Evolutionary conservation across 1,139 yeast species (phyloP).

Genomic region (Candida neerlandica): DNA sequence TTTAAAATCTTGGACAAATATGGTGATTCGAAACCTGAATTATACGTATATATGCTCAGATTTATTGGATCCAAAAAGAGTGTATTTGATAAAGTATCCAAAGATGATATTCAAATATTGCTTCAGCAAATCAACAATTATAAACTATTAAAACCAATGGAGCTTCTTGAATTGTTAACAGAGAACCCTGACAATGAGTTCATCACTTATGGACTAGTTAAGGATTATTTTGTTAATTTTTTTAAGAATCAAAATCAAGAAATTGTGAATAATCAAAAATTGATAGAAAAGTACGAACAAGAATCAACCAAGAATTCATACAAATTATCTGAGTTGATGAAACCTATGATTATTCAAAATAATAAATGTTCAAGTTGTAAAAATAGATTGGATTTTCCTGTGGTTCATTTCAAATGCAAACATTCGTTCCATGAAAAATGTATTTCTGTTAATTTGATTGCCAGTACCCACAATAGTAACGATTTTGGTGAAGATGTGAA

Average conservation of each 20-base stretch:
- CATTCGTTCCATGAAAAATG: conserved; percentile 91
- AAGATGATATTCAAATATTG: conserved; percentile 48
- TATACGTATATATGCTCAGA: conserved; percentile 67
- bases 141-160: conserved; percentile 71
- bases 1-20: conserved; percentile 57
- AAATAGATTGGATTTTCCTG: conserved; percentile 71
- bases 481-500: conserved; percentile 11
- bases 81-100: conserved; percentile 51
- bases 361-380: conserved; percentile 74
- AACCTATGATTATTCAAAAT: conserved; percentile 67
- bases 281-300: conserved; percentile 66
- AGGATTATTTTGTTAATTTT: conserved; percentile 65
- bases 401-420: conserved; percentile 80
- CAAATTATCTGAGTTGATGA: conserved; percentile 55
- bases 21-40: conserved; percentile 64
- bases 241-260: conserved; percentile 66
- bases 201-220: conserved; percentile 73
- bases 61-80: conserved; percentile 63
- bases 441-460: conserved; percentile 49
- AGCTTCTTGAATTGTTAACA: conserved; percentile 65
- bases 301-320: conserved; percentile 63
- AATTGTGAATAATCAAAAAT: conserved; percentile 64
- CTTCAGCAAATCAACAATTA: conserved; percentile 55
- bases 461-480: conserved; percentile 7
- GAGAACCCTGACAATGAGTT: conserved; percentile 46